These are phyloP conservation scores for Penicillium fimorum DNA, from an alignment of 495 filamentous ascomycete species.

Conservation along the genomic window DNA sequence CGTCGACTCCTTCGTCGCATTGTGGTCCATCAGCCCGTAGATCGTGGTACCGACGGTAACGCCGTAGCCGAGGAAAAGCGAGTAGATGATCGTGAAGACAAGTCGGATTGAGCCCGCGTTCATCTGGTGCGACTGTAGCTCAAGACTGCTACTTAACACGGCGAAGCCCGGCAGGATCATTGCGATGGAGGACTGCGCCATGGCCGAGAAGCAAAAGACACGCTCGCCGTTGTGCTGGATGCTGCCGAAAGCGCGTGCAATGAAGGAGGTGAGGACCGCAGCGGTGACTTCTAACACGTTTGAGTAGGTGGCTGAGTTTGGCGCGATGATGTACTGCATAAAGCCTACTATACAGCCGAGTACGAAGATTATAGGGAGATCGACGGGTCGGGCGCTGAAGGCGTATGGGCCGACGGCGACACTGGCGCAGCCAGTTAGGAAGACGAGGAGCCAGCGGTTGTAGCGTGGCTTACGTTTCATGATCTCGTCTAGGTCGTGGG, in stretches of 20 bases:
- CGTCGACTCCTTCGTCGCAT: slow-evolving; percentile 66
- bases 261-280: slow-evolving; percentile 76
- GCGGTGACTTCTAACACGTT: slow-evolving; percentile 89
- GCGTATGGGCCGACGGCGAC: slow-evolving; percentile 78
- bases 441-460: slow-evolving; percentile 62
- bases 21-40: slow-evolving; percentile 72
- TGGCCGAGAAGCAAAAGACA: slow-evolving; percentile 80
- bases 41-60: slow-evolving; percentile 91
- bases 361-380: slow-evolving; percentile 80
- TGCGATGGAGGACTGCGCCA: slow-evolving; percentile 85
- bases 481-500: slow-evolving; percentile 57
- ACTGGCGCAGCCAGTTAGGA: slow-evolving; percentile 79
- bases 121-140: slow-evolving; percentile 79
- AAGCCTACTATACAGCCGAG: slow-evolving; percentile 79
- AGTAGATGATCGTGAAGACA: slow-evolving; percentile 92
- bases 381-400: slow-evolving; percentile 78
- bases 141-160: slow-evolving; percentile 74
- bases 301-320: slow-evolving; percentile 67
- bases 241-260: slow-evolving; percentile 80
- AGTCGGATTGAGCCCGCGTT: slow-evolving; percentile 87
- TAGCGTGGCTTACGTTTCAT: slow-evolving; percentile 55
- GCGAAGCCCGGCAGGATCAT: slow-evolving; percentile 86
- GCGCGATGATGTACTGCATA: slow-evolving; percentile 74
- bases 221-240: slow-evolving; percentile 50
- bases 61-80: slow-evolving; percentile 90